phyloP scores from a whole-genome alignment of 495 filamentous ascomycete genomes.

The Aspergillus cristatus region DNA sequence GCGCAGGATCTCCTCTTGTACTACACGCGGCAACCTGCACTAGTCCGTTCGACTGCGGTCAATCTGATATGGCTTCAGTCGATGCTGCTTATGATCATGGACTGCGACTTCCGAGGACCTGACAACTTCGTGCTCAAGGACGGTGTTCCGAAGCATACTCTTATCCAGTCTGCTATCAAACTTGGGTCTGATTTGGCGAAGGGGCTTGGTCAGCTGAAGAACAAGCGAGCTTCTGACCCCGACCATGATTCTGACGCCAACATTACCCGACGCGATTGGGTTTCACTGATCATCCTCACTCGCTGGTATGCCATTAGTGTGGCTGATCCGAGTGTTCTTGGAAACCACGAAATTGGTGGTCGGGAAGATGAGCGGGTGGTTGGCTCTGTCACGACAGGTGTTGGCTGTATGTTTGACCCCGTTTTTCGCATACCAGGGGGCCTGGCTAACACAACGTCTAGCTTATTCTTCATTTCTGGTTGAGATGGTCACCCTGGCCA shows the following conservation, averaged over 20 bases:
- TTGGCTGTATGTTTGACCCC: slow-evolving; percentile 58
- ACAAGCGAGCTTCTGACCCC: slow-evolving; percentile 22
- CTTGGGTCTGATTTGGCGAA: slow-evolving; percentile 36
- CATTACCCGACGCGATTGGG: slow-evolving; percentile 64
- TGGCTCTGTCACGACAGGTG: slow-evolving; percentile 52
- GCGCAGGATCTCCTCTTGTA: slow-evolving; percentile 40
- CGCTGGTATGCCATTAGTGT: slow-evolving; percentile 67
- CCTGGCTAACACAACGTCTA: slow-evolving; percentile 14
- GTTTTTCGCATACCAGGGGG: background rate
- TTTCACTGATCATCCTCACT: slow-evolving; percentile 61
- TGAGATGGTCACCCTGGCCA: slow-evolving; percentile 30
- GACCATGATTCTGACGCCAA: slow-evolving; percentile 65
- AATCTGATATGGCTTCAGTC: slow-evolving; percentile 37
- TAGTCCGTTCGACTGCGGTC: slow-evolving; percentile 24
- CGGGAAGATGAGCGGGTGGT: slow-evolving; percentile 57
- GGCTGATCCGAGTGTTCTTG: slow-evolving; percentile 51
- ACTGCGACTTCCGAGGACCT: slow-evolving; percentile 36
- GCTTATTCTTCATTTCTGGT: slow-evolving; percentile 40
- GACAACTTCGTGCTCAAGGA: slow-evolving; percentile 38
- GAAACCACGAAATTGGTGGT: slow-evolving; percentile 37
- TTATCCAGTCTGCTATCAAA: slow-evolving; percentile 34
- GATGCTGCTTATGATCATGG: slow-evolving; percentile 36
- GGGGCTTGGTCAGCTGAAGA: slow-evolving; percentile 29
- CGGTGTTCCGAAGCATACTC: slow-evolving; percentile 30
- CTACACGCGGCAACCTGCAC: slow-evolving; percentile 43